Evolutionary conservation across 1,139 yeast genomes (phyloP).

Genomic region (Suhomyces chickasaworum): DNA sequence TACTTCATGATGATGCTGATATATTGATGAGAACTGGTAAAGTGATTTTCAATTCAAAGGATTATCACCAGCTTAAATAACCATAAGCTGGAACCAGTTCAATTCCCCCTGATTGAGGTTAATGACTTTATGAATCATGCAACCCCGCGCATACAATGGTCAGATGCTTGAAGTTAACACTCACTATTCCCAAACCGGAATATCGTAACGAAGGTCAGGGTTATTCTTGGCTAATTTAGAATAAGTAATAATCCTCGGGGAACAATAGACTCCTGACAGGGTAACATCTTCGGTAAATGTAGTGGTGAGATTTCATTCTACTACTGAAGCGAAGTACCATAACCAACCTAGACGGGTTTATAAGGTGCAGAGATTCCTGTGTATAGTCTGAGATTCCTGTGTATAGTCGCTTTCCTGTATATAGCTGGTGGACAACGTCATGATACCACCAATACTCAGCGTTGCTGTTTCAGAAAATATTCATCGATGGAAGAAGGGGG

Average conservation of each 20-base stretch:
- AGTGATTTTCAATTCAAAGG: neutral
- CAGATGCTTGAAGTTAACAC: neutral
- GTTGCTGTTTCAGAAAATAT: neutral
- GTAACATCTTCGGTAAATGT: neutral
- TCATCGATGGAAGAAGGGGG: neutral
- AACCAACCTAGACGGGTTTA: neutral
- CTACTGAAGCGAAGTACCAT: neutral
- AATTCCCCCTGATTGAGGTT: neutral
- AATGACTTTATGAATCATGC: neutral
- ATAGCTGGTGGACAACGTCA: neutral
- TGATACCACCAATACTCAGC: neutral
- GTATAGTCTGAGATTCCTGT: too few species aligned
- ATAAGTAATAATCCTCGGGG: neutral
- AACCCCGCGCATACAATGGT: neutral
- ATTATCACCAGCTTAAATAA: neutral
- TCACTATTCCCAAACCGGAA: neutral
- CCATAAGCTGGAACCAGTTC: neutral
- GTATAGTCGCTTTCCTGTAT: neutral
- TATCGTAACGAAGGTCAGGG: neutral
- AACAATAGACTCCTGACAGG: neutral
- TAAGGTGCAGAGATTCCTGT: too few species aligned
- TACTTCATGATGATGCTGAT: neutral
- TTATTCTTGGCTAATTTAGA: neutral
- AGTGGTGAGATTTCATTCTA: neutral
- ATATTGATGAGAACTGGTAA: neutral